phyloP scores from a whole-genome alignment of 208 protist genomes.

The Leishmania mexicana region DNA sequence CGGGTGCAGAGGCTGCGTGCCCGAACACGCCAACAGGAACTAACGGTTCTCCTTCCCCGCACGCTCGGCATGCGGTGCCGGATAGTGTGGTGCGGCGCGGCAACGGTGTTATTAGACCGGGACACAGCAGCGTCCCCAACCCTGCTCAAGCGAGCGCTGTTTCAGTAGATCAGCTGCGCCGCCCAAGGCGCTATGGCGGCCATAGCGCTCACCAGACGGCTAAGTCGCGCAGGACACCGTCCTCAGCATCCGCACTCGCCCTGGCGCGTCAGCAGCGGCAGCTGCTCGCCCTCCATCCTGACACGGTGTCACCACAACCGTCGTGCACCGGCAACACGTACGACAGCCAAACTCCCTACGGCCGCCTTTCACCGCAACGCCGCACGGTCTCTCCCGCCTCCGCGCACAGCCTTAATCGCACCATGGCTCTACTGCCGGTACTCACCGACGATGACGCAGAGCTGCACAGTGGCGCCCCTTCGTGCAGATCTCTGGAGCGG shows the following conservation, averaged over 20 bases:
- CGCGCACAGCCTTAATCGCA: not conserved
- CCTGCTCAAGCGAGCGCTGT: slow-evolving; percentile 2
- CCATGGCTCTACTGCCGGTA: not conserved
- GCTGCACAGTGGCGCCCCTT: not conserved
- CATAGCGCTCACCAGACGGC: not conserved
- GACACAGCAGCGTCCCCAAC: slow-evolving; percentile 1
- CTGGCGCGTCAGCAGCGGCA: slow-evolving; percentile 6
- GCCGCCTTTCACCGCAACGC: slow-evolving; percentile 20
- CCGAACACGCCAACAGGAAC: not conserved
- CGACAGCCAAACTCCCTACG: slow-evolving; percentile 27
- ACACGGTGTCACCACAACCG: slow-evolving; percentile 21
- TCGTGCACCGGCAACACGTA: slow-evolving; percentile 20
- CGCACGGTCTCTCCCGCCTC: slow-evolving; percentile 8
- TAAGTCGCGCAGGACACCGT: not conserved
- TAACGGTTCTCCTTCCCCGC: slow-evolving; percentile 2
- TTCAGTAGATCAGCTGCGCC: slow-evolving; percentile 15
- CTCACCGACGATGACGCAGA: not conserved
- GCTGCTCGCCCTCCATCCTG: slow-evolving; percentile 19
- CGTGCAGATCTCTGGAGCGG: slow-evolving; percentile 1
- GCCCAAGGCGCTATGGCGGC: not conserved
- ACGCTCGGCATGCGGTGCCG: not conserved
- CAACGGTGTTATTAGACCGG: slow-evolving; percentile 15
- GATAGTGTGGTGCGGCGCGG: slow-evolving; percentile 15
- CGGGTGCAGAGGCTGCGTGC: not conserved
- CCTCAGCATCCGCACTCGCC: slow-evolving; percentile 3